phyloP scores from a whole-genome alignment of 108 stramenopile species.

The Skeletonema grethae region DNA sequence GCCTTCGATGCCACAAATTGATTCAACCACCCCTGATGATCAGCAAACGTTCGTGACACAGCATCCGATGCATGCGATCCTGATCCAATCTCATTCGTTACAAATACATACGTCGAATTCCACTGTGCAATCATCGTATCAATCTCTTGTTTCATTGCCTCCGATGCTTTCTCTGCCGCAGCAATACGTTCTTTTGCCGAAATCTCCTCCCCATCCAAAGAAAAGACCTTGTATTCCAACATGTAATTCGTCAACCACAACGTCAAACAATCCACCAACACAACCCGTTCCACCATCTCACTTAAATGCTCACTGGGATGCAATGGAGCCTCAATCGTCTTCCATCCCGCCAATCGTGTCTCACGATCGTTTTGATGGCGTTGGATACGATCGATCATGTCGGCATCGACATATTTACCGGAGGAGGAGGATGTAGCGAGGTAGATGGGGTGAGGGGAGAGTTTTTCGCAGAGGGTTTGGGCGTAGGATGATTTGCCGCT shows the following conservation, averaged over 20 bases:
- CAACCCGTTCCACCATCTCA: slow-evolving; percentile 39
- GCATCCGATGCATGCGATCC: slow-evolving; percentile 45
- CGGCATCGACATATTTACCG: slow-evolving; percentile 35
- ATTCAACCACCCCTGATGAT: slow-evolving; percentile 62
- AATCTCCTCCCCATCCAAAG: slow-evolving; percentile 10
- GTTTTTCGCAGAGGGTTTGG: slow-evolving; percentile 49
- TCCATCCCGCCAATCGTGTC: slow-evolving; percentile 24
- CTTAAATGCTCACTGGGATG: slow-evolving; percentile 46
- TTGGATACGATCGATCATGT: slow-evolving; percentile 41
- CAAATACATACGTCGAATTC: slow-evolving; percentile 59
- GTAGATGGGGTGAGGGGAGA: slow-evolving; percentile 51
- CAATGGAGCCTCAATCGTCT: slow-evolving; percentile 58
- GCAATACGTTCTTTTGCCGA: slow-evolving; percentile 11
- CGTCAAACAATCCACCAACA: slow-evolving; percentile 62
- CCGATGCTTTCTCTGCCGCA: slow-evolving; percentile 26
- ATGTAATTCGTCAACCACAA: slow-evolving; percentile 66
- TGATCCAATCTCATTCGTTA: slow-evolving; percentile 63
- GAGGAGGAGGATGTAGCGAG: slow-evolving; percentile 46
- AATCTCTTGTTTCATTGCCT: slow-evolving; percentile 44
- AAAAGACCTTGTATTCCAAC: slow-evolving; percentile 48
- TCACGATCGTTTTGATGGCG: slow-evolving; percentile 57
- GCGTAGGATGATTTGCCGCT: slow-evolving; percentile 61
- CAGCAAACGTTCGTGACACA: slow-evolving; percentile 50
- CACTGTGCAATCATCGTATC: slow-evolving; percentile 47
- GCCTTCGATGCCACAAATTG: slow-evolving; percentile 53